Conservation (phyloP, 768 basidiomycete species). For the Fistulinella prunicolor region DNA sequence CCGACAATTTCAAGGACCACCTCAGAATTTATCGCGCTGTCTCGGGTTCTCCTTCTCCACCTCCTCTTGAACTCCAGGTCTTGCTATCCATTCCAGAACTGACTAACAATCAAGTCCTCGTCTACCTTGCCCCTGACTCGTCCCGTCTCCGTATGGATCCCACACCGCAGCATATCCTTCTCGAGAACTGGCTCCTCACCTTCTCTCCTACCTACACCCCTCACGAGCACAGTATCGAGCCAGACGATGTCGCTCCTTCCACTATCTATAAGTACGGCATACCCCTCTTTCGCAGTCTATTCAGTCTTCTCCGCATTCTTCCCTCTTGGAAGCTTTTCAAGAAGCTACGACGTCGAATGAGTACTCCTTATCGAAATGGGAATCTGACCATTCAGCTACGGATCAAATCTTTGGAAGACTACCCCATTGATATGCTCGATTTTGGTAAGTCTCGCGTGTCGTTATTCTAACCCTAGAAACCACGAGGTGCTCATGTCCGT, state of each 20-base stretch:
- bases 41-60: slow-evolving; percentile 29
- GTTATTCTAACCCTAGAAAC: slow-evolving; percentile 22
- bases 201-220: slow-evolving; percentile 34
- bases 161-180: slow-evolving; percentile 62
- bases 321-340: slow-evolving; percentile 75
- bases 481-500: slow-evolving; percentile 34
- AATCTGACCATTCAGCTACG: slow-evolving; percentile 49
- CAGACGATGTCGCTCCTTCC: slow-evolving; percentile 57
- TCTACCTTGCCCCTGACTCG: slow-evolving; percentile 56
- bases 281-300: slow-evolving; percentile 73
- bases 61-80: slow-evolving; percentile 65
- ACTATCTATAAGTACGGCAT: slow-evolving; percentile 87
- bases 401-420: slow-evolving; percentile 37
- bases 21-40: slow-evolving; percentile 59
- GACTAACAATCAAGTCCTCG: slow-evolving; percentile 67
- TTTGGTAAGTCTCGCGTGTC: slow-evolving; percentile 38
- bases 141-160: slow-evolving; percentile 67
- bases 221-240: slow-evolving; percentile 22
- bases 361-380: slow-evolving; percentile 37
- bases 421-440: slow-evolving; percentile 27
- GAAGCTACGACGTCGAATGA: slow-evolving; percentile 47
- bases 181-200: slow-evolving; percentile 66
- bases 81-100: slow-evolving; percentile 69
- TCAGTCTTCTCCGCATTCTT: slow-evolving; percentile 64
- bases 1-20: slow-evolving; percentile 61